phyloP scores from a whole-genome alignment of 2,329 filamentous ascomycete species.

The Orbilia quercus region DNA sequence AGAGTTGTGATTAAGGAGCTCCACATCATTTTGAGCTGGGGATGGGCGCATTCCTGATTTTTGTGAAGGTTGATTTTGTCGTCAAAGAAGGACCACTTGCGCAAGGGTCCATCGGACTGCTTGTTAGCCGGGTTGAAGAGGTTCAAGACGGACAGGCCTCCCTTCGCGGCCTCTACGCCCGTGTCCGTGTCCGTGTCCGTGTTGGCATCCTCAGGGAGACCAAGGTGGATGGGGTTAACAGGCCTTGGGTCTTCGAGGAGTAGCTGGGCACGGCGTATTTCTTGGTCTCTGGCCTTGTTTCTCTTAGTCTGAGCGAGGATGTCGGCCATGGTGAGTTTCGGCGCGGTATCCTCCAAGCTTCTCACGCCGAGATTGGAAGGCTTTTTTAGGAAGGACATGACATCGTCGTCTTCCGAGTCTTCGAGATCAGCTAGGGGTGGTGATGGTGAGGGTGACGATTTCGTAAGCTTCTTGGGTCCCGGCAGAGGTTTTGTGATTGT shows the following conservation, averaged over 20 bases:
- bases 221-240: not conserved
- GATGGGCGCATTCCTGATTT: not conserved
- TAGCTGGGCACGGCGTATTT: constrained; percentile 37
- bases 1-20: not conserved
- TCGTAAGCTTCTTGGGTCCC: too few relatives aligned
- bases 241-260: constrained; percentile 14
- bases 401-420: constrained; percentile 23
- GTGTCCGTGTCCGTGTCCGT: not conserved
- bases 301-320: constrained; percentile 18
- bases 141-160: not conserved
- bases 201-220: not conserved
- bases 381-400: constrained; percentile 33
- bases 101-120: not conserved
- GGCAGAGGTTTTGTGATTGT: too few relatives aligned
- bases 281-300: constrained; percentile 37
- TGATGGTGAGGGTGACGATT: not conserved
- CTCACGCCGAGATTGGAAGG: not conserved
- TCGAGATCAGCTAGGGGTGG: not conserved
- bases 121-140: constrained; percentile 2
- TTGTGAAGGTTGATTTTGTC: not conserved
- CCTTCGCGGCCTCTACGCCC: constrained; percentile 9
- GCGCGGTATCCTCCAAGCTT: not conserved
- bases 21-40: constrained; percentile 7
- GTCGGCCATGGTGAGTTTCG: constrained; percentile 45
- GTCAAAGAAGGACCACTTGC: constrained; percentile 31